Conservation (phyloP, 177 flowering plant species). For the Vitis hybrid region DNA sequence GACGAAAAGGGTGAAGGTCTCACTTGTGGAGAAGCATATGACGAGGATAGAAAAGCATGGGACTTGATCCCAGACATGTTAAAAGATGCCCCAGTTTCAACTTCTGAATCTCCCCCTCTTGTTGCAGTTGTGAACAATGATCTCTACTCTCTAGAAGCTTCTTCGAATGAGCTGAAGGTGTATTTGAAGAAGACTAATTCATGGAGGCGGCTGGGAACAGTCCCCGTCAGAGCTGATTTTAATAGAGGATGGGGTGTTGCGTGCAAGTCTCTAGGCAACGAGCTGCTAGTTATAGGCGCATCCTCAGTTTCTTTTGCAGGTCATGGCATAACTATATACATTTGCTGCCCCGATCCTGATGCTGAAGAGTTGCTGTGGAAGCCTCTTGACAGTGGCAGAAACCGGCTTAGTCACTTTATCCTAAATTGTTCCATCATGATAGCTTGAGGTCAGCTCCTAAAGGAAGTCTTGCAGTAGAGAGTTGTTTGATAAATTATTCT, state of each 20-base stretch:
- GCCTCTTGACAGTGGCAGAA: constrained; percentile 35
- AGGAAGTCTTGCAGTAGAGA: too few species aligned
- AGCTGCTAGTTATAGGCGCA: constrained; percentile 70
- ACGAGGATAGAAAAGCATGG: constrained; percentile 49
- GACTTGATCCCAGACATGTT: constrained; percentile 59
- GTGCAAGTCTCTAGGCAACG: constrained; percentile 74
- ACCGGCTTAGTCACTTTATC: constrained; percentile 53
- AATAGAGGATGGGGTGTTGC: constrained; percentile 89
- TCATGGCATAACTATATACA: constrained; percentile 48
- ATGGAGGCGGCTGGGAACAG: constrained; percentile 69
- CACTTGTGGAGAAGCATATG: constrained; percentile 69
- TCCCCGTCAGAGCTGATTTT: constrained; percentile 70
- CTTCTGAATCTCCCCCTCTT: constrained; percentile 71
- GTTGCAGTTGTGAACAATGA: constrained; percentile 77
- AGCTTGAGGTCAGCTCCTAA: constrained; percentile 33
- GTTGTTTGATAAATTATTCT: too few species aligned
- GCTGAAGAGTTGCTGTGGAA: constrained; percentile 44
- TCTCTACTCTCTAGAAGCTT: constrained; percentile 67
- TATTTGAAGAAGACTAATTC: constrained; percentile 54
- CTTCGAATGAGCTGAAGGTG: constrained; percentile 60
- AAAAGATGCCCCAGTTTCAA: constrained; percentile 32
- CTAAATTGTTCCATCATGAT: constrained; percentile 72
- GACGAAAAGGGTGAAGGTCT: constrained; percentile 37
- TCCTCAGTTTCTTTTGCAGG: constrained; percentile 25
- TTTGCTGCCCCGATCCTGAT: constrained; percentile 54